Conservation (phyloP, 768 basidiomycete genomes). For the Pulveroboletus frians region DNA sequence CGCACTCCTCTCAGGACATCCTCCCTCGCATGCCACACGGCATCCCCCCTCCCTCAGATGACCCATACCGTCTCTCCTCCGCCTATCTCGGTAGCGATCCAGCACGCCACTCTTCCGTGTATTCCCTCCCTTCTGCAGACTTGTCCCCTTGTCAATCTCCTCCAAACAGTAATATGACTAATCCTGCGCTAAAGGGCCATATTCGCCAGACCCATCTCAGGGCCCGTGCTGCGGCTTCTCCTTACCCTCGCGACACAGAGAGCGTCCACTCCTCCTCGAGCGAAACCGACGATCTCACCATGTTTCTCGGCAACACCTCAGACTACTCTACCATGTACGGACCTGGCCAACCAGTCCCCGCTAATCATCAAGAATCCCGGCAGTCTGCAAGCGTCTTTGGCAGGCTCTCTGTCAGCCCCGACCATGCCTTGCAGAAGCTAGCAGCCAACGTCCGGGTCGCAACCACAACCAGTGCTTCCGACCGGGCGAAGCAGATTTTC, state of each 20-base stretch:
- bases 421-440: slow-evolving; percentile 79
- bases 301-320: slow-evolving; percentile 58
- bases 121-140: slow-evolving; percentile 38
- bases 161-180: slow-evolving; percentile 70
- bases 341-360: slow-evolving; percentile 35
- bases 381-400: slow-evolving; percentile 72
- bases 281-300: slow-evolving; percentile 83
- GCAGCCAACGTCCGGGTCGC: slow-evolving; percentile 84
- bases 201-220: slow-evolving; percentile 72
- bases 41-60: slow-evolving; percentile 53
- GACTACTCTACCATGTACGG: slow-evolving; percentile 70
- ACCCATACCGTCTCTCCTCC: slow-evolving; percentile 67
- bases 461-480: slow-evolving; percentile 86
- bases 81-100: slow-evolving; percentile 43
- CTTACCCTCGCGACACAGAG: slow-evolving; percentile 82
- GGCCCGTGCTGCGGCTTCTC: slow-evolving; percentile 75
- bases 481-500: slow-evolving; percentile 88
- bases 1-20: slow-evolving; percentile 71
- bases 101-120: slow-evolving; percentile 42
- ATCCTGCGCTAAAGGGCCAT: slow-evolving; percentile 73
- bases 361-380: slow-evolving; percentile 41
- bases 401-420: slow-evolving; percentile 68
- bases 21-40: slow-evolving; percentile 48
- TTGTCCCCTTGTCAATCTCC: slow-evolving; percentile 56
- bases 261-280: slow-evolving; percentile 83